A percentile compares a stretch with the other conserved stretches of the same genome.
phyloP scores from a whole-genome alignment of 1,139 yeast genomes.

The Kurtzmaniella quercitrusa region DNA sequence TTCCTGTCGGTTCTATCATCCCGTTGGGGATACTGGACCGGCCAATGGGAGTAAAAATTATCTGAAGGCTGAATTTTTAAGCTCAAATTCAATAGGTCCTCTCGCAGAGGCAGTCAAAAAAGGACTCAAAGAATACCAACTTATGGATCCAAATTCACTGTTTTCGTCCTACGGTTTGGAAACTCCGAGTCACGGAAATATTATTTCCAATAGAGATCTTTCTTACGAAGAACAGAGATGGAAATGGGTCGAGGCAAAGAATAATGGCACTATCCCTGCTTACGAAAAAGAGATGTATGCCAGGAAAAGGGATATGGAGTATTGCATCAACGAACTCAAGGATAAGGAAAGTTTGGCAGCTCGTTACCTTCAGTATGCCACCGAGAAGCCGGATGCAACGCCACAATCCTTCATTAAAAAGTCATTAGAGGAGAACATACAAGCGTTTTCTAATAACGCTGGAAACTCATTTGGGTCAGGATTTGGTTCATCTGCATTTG shows the following conservation, averaged over 20 bases:
- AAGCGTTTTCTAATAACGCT: slow-evolving; percentile 11
- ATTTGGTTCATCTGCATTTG: slow-evolving; percentile 12
- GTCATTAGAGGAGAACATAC: slow-evolving; percentile 24
- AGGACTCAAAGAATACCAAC: slow-evolving; percentile 13
- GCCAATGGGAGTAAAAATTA: slow-evolving; percentile 2
- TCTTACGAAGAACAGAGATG: slow-evolving; percentile 56
- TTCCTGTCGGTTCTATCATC: slow-evolving; percentile 20
- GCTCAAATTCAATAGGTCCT: background rate
- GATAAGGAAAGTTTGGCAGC: slow-evolving; percentile 49
- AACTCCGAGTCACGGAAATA: slow-evolving; percentile 23
- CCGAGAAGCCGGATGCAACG: slow-evolving; percentile 24
- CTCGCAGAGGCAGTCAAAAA: slow-evolving; percentile 12
- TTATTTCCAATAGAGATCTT: slow-evolving; percentile 51
- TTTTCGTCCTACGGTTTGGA: slow-evolving; percentile 26
- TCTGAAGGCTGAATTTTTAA: slow-evolving; percentile 1
- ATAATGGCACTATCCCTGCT: slow-evolving; percentile 29
- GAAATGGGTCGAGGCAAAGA: slow-evolving; percentile 41
- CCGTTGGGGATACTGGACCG: slow-evolving; percentile 5
- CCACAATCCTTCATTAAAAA: slow-evolving; percentile 38
- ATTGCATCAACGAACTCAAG: slow-evolving; percentile 35
- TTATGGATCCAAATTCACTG: slow-evolving; percentile 16
- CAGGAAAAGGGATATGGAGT: slow-evolving; percentile 45
- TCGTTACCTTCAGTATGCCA: slow-evolving; percentile 50
- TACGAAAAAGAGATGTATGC: slow-evolving; percentile 38
- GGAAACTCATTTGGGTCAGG: slow-evolving; percentile 7